phyloP scores from a whole-genome alignment of 805 yeast species.

The Yamadazyma olivae region DNA sequence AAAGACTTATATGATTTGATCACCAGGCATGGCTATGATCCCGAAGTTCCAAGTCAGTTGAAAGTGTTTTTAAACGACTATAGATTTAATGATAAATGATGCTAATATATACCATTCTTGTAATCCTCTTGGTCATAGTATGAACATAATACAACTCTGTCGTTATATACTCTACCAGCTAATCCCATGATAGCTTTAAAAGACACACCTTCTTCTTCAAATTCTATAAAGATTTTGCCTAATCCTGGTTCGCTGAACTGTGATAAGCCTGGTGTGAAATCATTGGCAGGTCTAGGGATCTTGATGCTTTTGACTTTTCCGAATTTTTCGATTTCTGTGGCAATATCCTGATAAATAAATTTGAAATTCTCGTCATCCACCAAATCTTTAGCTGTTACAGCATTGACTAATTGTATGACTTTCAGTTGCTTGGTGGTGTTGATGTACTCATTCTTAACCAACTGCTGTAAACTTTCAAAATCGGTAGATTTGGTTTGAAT shows the following conservation, averaged over 20 bases:
- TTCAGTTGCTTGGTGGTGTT: conserved; percentile 39
- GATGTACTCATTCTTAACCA: conserved; percentile 36
- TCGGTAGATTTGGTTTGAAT: conserved; percentile 36
- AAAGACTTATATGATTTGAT: conserved; percentile 59
- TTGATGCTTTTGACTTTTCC: conserved; percentile 54
- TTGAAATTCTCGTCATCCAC: conserved; percentile 45
- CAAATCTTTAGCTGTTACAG: conserved; percentile 63
- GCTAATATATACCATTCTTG: conserved; percentile 33
- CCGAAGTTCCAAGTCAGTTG: conserved; percentile 33
- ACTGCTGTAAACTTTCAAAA: conserved; percentile 32
- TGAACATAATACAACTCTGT: conserved; percentile 64
- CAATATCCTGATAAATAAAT: conserved; percentile 52
- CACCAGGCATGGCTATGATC: conserved; percentile 61
- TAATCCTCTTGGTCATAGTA: conserved; percentile 61
- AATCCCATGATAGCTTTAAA: conserved; percentile 53
- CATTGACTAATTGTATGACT: conserved; percentile 65
- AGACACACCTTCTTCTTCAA: conserved; percentile 50
- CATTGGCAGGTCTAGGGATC: conserved; percentile 62
- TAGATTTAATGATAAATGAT: neutral
- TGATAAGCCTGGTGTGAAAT: conserved; percentile 37
- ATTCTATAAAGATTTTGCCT: conserved; percentile 73
- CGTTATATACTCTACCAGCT: conserved; percentile 67
- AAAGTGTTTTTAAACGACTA: conserved; percentile 15
- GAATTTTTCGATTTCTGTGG: conserved; percentile 43
- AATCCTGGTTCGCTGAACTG: conserved; percentile 50